Evolutionary conservation across 2,329 filamentous ascomycete genomes (phyloP), one percentile per base, ranked within the genome.

Genomic region (Xylariaceae sp.): DNA sequence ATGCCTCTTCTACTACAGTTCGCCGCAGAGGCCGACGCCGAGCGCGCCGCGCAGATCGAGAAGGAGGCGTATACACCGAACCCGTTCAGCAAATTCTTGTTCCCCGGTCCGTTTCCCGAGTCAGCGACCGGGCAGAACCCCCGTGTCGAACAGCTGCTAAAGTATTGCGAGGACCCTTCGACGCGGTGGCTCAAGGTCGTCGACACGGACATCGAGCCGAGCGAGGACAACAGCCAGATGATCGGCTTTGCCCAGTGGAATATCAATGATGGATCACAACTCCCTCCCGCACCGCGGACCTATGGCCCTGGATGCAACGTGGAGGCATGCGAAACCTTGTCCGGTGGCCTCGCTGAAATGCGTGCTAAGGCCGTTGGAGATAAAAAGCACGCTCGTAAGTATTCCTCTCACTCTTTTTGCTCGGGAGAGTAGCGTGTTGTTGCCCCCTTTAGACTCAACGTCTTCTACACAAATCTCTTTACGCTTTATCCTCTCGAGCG

Each of bases 1-100:
- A 79, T 79, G 77, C 69, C 73, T 39, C 74, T 79, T 23, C 60
- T 72, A 64, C 62, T 77, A 12, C 64, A 70, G 7, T 64, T 66
- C 19, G 74, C 75, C 16, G 71, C 61, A 5, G 71, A 69, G 37
- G 68, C 68, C 33, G 77, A 79, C 63, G 72, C 73, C 17, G 50
- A 53, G 24, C 74, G 73, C 24, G 65, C 70, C 29, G 69, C 70
- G 16, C 65, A 71, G 44, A 75, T 79, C 39, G 77, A 79, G 63
- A 58, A 44, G 14, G 64, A 58, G 3, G 77, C 77, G 16, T 78
- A 77, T 55, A 69, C 65, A 1, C 63, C 67, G 7, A 73, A 67
- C 36, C 62, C 70, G 9, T 63, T 74, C 48, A 70, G 64, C 45
- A 14, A 46, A 2, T 62, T 74, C 16, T 67, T 80, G 1, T 73